Base-by-base conservation (phyloP, 2,329 filamentous ascomycete genomes). In the Aspergillus calidoustus region DNA sequence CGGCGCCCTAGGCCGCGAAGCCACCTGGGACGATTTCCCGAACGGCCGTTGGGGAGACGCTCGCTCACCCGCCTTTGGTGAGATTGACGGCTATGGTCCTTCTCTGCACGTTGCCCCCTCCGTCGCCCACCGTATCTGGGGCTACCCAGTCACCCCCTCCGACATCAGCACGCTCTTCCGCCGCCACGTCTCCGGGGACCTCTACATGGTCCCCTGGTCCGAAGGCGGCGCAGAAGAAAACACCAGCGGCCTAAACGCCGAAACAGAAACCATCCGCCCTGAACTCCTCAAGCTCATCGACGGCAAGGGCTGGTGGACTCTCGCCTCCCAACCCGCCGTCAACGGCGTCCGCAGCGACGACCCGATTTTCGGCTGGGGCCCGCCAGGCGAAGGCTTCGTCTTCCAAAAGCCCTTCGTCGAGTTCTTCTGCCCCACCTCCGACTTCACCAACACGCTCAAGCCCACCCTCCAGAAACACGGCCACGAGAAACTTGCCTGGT, bases 401-500 rank as follows among this genome's bases (percentile, higher is more conserved):
- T 99, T 97, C 82, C 95, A 99, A 74, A 99, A 98, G 79, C 91
- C 94, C 0, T 99, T 99, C 77, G 93, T 99, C 55, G 95, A 99
- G 76, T 92, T 98, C 80, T 99, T 99, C 83, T 81, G 96, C 61
- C 89, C 93, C 0, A 80, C 83, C 0, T 77, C 84, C 0, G 91
- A 94, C 74, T 98, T 93, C 89, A 77, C 80, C 17, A 75, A 67
- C 4, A 71, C 75, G 1, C 83, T 99, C 34, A 85, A 86, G 65
- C 82, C 83, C 4, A 85, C 87, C 61, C 85, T 98, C 49, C 74
- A 78, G 56, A 80, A 79, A 11, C 78, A 85, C 41, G 86, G 87
- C 57, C 83, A 87, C 53, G 87, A 89, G 47, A 84, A 87, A 54
- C 85, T 97, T 43, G 92, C 91, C 67, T 99, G 92, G 84, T 97